Percentiles rank a stretch among this genome's conserved stretches.
Evolutionary conservation across 1,139 yeast species (phyloP).

Genomic region (Waltiozyma sp.): DNA sequence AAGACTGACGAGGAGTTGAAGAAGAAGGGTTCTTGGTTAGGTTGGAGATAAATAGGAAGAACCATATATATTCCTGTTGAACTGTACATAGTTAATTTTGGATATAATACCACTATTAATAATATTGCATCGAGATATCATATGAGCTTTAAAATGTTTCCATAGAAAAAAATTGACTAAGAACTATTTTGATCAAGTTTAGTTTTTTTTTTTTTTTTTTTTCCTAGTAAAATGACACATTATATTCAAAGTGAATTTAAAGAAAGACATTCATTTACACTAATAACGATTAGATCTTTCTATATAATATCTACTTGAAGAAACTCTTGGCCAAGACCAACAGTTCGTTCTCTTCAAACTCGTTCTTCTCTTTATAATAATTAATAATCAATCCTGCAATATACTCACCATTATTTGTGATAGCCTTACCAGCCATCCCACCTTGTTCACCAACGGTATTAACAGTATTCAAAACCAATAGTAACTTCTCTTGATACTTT

Average conservation of each 20-base stretch:
- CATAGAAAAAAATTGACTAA: no score
- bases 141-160: no score
- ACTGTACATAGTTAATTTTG: no score
- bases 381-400: constrained; percentile 11
- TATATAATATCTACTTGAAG: no score
- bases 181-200: no score
- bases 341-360: not conserved
- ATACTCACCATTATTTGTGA: constrained; percentile 13
- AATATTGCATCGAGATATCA: no score
- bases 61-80: no score
- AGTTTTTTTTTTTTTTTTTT: not conserved
- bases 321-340: not conserved
- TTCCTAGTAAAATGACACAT: no score
- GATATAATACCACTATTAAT: no score
- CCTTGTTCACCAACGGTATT: not conserved
- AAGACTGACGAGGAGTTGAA: constrained; percentile 26
- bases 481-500: constrained; percentile 4
- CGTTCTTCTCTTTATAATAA: constrained; percentile 1
- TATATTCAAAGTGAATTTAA: no score
- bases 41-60: constrained; percentile 20
- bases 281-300: no score
- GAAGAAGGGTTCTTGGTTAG: constrained; percentile 26
- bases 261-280: no score
- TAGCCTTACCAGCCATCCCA: constrained; percentile 6
- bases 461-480: constrained; percentile 7